Conservation (phyloP, 1,284 basidiomycete species). For the Mycena sp. region DNA sequence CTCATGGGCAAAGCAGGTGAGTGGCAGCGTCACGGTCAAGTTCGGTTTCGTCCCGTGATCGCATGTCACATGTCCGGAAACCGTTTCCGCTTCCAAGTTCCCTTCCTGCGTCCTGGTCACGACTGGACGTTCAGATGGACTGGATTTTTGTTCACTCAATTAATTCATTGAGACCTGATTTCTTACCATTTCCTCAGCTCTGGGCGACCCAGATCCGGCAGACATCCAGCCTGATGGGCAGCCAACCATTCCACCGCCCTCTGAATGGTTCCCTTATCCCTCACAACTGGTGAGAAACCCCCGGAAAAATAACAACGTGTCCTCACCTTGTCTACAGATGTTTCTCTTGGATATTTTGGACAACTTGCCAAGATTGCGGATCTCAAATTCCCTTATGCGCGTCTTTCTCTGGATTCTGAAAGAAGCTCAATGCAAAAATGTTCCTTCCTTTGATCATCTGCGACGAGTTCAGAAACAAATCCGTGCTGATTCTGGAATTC, state of each 20-base stretch:
- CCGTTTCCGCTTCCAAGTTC: no score
- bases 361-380: conserved; percentile 12
- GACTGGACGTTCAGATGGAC: no score
- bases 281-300: neutral
- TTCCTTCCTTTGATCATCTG: conserved; percentile 42
- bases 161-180: no score
- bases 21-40: neutral
- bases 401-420: conserved; percentile 41
- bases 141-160: no score
- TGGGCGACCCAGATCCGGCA: neutral
- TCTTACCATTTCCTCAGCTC: neutral
- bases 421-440: conserved; percentile 35
- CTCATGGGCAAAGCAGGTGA: conserved; percentile 14
- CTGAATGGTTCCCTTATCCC: conserved; percentile 14
- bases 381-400: conserved; percentile 34
- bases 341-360: conserved; percentile 15
- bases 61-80: neutral
- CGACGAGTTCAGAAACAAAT: conserved; percentile 37
- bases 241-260: neutral
- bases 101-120: no score
- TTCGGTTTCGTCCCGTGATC: neutral
- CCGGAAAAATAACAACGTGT: neutral
- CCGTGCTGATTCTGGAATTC: conserved; percentile 28
- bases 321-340: conserved; percentile 3
- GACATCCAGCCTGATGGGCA: conserved; percentile 3